These are phyloP conservation scores for Talaromyces sp. DNA, from an alignment of 2,329 filamentous ascomycete species.

Conservation along the genomic window DNA sequence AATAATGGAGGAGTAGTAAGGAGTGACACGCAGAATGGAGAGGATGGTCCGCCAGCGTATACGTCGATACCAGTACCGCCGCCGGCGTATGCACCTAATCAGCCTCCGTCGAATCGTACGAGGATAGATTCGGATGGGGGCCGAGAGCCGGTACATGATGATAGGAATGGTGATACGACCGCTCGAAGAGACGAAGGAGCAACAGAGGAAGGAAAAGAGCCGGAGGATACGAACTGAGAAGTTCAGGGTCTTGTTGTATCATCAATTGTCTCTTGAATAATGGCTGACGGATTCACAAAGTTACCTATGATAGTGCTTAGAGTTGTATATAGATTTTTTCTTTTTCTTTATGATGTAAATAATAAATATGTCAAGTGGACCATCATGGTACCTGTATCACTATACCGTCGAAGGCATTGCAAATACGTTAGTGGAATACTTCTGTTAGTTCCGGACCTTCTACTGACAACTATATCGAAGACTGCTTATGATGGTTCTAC, in stretches of 20 bases:
- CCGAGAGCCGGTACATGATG: neutral
- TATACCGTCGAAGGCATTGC: no score
- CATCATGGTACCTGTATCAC: no score
- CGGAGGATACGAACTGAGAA: neutral
- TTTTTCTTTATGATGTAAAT: neutral
- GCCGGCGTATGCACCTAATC: neutral
- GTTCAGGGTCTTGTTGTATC: neutral
- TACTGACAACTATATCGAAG: no score
- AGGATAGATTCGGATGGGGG: neutral
- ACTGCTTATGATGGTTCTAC: no score
- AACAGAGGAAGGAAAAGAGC: neutral
- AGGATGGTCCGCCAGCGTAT: neutral
- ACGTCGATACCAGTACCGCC: neutral
- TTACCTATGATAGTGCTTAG: neutral
- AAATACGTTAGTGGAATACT: no score
- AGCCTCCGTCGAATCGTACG: neutral
- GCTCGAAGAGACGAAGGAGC: neutral
- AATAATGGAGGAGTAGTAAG: neutral
- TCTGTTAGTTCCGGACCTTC: no score
- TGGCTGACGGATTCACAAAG: neutral
- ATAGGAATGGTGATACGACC: neutral
- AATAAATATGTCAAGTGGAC: no score
- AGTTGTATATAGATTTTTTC: neutral
- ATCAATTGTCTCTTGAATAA: neutral
- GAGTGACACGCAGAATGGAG: neutral